Percentiles rank a stretch among this genome's conserved stretches.
phyloP scores from a whole-genome alignment of 306 rosid species.

The Sphenostylis stenocarpa region DNA sequence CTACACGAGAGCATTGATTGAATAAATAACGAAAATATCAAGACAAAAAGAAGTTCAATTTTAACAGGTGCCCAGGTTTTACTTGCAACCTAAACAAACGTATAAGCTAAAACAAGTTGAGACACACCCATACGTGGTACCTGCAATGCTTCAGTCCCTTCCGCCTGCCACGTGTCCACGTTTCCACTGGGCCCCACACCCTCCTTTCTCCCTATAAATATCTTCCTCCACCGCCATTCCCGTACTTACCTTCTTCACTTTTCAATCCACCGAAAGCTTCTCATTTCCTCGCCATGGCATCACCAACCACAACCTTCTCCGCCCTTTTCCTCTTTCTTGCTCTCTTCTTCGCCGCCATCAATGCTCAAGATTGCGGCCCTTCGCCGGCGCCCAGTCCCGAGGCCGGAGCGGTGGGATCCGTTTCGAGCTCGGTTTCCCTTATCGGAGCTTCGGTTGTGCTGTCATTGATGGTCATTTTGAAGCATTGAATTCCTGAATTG shows the following conservation, averaged over 20 bases:
- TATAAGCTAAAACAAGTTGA: too few relatives aligned
- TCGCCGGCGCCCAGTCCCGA: slow-evolving; percentile 33
- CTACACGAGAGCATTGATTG: too few relatives aligned
- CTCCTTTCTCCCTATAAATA: not conserved
- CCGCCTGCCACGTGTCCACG: slow-evolving; percentile 18
- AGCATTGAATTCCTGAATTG: slow-evolving; percentile 9
- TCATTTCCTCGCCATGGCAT: slow-evolving; percentile 40
- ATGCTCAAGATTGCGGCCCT: slow-evolving; percentile 39
- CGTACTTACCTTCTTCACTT: too few relatives aligned
- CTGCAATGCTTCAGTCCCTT: not conserved
- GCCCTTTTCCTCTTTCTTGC: not conserved
- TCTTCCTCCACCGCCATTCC: not conserved
- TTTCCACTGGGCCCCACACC: slow-evolving; percentile 4
- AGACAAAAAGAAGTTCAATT: too few relatives aligned
- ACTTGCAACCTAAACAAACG: too few relatives aligned
- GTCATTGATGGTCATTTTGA: slow-evolving; percentile 34
- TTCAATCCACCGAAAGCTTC: too few relatives aligned
- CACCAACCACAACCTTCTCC: not conserved
- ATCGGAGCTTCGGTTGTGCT: slow-evolving; percentile 37
- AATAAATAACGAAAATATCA: too few relatives aligned
- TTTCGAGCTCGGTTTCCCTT: slow-evolving; percentile 35
- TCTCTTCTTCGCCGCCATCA: slow-evolving; percentile 27
- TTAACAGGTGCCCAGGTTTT: too few relatives aligned
- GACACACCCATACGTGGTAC: too few relatives aligned
- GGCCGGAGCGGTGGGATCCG: slow-evolving; percentile 39